Evolutionary conservation across 805 yeast genomes (phyloP).

Genomic region (Candida corydali): DNA sequence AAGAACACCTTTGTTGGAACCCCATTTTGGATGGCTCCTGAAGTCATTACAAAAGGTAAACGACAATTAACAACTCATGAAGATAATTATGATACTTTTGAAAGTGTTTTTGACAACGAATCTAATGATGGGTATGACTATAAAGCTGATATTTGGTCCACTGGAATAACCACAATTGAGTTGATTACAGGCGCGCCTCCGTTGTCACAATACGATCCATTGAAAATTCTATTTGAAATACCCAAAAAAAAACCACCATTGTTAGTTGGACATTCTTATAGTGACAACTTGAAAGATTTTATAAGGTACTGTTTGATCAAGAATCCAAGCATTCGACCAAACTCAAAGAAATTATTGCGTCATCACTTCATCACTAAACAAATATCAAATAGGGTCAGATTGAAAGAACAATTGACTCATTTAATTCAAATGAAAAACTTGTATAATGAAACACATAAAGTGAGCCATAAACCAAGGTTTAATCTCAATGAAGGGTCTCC

Average conservation of each 20-base stretch:
- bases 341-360: constrained; percentile 52
- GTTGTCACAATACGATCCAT: constrained; percentile 63
- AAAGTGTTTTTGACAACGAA: background rate
- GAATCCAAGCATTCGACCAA: constrained; percentile 62
- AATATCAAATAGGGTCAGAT: constrained; percentile 6
- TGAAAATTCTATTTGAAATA: constrained; percentile 69
- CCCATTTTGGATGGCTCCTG: constrained; percentile 99
- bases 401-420: constrained; percentile 1
- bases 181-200: constrained; percentile 83
- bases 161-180: constrained; percentile 90
- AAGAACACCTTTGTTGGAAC: constrained; percentile 88
- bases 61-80: constrained; percentile 67
- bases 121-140: constrained; percentile 69
- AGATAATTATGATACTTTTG: constrained; percentile 33
- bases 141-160: constrained; percentile 93
- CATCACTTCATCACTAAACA: constrained; percentile 45
- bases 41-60: constrained; percentile 65
- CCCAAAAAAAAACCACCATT: constrained; percentile 64
- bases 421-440: constrained; percentile 5
- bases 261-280: constrained; percentile 40
- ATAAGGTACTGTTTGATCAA: constrained; percentile 62
- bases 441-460: constrained; percentile 16
- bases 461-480: constrained; percentile 20
- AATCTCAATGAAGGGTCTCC: constrained; percentile 14
- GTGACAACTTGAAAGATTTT: constrained; percentile 60